These are phyloP conservation scores for Ganoderma sp. DNA, from an alignment of 1,284 basidiomycete species.

Conservation along the genomic window DNA sequence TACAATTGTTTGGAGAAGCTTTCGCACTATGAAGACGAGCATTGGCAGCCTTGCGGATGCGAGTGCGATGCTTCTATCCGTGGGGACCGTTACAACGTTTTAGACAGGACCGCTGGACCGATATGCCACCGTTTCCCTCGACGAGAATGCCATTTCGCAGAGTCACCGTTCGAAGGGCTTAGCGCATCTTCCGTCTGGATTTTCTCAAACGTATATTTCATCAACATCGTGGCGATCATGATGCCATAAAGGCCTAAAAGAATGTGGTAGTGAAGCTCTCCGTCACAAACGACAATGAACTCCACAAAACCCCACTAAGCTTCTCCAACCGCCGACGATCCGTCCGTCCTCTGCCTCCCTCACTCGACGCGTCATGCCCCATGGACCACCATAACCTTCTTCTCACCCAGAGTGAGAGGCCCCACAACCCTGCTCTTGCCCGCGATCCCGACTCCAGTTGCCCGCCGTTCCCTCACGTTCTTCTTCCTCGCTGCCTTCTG, in stretches of 20 bases:
- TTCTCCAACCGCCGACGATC: background rate
- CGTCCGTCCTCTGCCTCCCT: background rate
- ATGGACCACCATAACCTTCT: slow-evolving; percentile 5
- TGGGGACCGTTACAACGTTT: background rate
- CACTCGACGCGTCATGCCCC: background rate
- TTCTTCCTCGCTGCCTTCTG: slow-evolving; percentile 9
- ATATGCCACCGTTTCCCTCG: background rate
- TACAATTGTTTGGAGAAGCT: too few species aligned
- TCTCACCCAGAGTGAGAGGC: slow-evolving; percentile 1
- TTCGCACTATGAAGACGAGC: too few species aligned
- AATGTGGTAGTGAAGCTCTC: slow-evolving; percentile 2
- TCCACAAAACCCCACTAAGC: background rate
- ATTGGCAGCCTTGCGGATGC: background rate
- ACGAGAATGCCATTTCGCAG: background rate
- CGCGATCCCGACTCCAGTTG: background rate
- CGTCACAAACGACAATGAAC: slow-evolving; percentile 3
- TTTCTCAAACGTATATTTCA: slow-evolving; percentile 1
- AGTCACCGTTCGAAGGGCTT: background rate
- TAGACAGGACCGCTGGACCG: background rate
- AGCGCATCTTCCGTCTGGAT: background rate
- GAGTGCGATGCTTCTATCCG: background rate
- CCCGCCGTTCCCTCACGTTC: slow-evolving; percentile 3
- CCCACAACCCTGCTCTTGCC: slow-evolving; percentile 4
- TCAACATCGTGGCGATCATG: background rate
- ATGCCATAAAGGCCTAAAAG: background rate